Conservation (phyloP, 148 eudicot species). For the Selenicereus undatus region DNA sequence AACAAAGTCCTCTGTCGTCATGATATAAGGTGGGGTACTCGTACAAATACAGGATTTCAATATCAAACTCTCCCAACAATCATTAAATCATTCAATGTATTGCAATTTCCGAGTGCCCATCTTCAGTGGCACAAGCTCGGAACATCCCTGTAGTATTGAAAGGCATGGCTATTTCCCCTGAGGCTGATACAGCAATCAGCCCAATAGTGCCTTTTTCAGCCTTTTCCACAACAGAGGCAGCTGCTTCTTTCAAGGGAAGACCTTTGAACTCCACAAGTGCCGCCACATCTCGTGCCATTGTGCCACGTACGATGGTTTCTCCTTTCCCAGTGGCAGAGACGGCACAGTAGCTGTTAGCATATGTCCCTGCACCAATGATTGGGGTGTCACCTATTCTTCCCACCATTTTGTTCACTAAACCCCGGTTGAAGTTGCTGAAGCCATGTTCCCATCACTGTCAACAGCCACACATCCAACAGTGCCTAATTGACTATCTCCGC, state of each 20-base stretch:
- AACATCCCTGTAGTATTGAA: conserved; percentile 85
- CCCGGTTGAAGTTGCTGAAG: conserved; percentile 92
- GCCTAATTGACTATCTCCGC: conserved; percentile 63
- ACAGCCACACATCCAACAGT: conserved; percentile 92
- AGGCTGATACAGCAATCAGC: conserved; percentile 70
- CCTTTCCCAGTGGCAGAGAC: conserved; percentile 85
- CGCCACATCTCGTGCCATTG: conserved; percentile 82
- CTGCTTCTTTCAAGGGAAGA: conserved; percentile 67
- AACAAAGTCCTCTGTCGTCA: too few relatives aligned
- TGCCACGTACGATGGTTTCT: conserved; percentile 68
- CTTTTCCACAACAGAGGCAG: conserved; percentile 48
- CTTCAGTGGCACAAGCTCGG: conserved; percentile 84
- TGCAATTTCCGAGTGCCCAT: conserved; percentile 61
- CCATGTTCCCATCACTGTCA: conserved; percentile 58
- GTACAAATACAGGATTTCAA: neutral
- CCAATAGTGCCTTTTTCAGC: conserved; percentile 54
- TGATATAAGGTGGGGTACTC: too few relatives aligned
- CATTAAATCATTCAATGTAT: conserved; percentile 28
- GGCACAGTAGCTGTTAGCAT: conserved; percentile 71
- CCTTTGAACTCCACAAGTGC: conserved; percentile 88
- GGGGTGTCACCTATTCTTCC: conserved; percentile 93
- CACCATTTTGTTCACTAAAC: conserved; percentile 78
- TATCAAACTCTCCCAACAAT: neutral
- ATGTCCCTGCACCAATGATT: conserved; percentile 74
- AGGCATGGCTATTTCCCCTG: conserved; percentile 70